Evolutionary conservation across 768 basidiomycete species (phyloP).

Genomic region (Lactarius tabidus): DNA sequence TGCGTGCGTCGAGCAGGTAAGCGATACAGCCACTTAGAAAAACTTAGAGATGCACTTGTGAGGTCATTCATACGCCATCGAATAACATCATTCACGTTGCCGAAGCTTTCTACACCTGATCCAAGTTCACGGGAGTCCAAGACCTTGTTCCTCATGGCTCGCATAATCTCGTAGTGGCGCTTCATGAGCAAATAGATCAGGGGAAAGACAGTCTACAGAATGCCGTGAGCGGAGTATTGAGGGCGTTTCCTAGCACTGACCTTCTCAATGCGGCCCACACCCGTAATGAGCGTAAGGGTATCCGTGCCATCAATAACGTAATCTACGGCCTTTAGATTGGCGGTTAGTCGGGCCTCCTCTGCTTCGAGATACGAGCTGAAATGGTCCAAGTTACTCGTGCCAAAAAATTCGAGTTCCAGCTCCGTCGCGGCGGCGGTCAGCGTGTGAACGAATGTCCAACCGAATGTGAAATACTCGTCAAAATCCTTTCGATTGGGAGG

Average conservation of each 20-base stretch:
- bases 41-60: slow-evolving; percentile 1
- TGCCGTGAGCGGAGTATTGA: background rate
- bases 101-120: background rate
- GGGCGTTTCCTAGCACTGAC: slow-evolving; percentile 16
- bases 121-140: slow-evolving; percentile 7
- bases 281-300: slow-evolving; percentile 30
- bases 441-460: slow-evolving; percentile 5
- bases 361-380: slow-evolving; percentile 26
- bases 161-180: slow-evolving; percentile 25
- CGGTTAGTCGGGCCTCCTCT: slow-evolving; percentile 29
- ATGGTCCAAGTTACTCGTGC: slow-evolving; percentile 1
- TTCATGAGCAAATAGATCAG: slow-evolving; percentile 23
- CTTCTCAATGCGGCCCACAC: slow-evolving; percentile 31
- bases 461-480: background rate
- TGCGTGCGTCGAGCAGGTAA: too few species aligned
- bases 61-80: slow-evolving; percentile 8
- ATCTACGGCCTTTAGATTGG: slow-evolving; percentile 28
- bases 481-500: slow-evolving; percentile 8
- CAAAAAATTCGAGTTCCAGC: background rate
- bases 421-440: slow-evolving; percentile 3
- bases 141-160: slow-evolving; percentile 9
- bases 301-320: slow-evolving; percentile 32
- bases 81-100: background rate
- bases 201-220: slow-evolving; percentile 18
- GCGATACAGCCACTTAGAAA: too few species aligned